phyloP scores from a whole-genome alignment of 1,284 basidiomycete species.

The Cutaneotrichosporon spelunceum region DNA sequence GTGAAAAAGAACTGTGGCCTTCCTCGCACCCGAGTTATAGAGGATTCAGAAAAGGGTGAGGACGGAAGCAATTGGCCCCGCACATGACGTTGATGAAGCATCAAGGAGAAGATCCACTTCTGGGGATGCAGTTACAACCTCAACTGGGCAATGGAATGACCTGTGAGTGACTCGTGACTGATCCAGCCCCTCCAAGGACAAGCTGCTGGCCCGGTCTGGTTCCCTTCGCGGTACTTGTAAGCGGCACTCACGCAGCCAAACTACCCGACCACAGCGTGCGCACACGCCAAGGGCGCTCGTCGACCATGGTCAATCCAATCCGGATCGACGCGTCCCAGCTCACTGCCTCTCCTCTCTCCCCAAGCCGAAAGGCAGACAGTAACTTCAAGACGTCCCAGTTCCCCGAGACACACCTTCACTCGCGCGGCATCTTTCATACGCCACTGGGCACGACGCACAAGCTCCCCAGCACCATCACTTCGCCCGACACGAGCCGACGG shows the following conservation, averaged over 20 bases:
- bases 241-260: background rate
- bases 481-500: background rate
- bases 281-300: conserved; percentile 31
- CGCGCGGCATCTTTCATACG: background rate
- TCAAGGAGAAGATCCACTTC: background rate
- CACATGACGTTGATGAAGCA: background rate
- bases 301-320: conserved; percentile 24
- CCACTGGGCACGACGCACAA: background rate
- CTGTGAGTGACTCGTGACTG: conserved; percentile 5
- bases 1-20: background rate
- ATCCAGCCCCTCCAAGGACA: background rate
- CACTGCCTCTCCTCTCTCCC: background rate
- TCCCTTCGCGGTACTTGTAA: background rate
- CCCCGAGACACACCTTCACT: background rate
- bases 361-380: background rate
- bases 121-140: background rate
- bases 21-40: conserved; percentile 1
- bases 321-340: background rate
- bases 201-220: background rate
- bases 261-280: background rate
- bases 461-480: background rate
- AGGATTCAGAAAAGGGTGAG: background rate
- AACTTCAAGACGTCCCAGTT: background rate
- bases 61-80: conserved; percentile 12
- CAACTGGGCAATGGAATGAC: conserved; percentile 18